phyloP scores from a whole-genome alignment of 2,329 filamentous ascomycete genomes.

The Talaromyces piceae region DNA sequence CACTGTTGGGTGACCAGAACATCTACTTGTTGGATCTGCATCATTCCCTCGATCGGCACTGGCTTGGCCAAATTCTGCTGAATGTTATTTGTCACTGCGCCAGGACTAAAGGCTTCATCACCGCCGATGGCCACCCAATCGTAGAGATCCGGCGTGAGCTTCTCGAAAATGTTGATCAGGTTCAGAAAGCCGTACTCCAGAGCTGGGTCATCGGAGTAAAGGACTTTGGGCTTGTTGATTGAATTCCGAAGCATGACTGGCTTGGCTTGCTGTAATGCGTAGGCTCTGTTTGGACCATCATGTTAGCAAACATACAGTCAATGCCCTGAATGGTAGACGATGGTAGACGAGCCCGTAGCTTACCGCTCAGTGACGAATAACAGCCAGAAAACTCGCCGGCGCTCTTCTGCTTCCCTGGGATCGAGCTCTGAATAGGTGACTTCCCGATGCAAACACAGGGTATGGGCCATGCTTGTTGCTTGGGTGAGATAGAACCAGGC shows the following conservation, averaged over 20 bases:
- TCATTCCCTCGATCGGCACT: conserved; percentile 48
- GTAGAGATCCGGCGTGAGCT: conserved; percentile 29
- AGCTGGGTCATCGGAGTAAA: conserved; percentile 49
- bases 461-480: conserved; percentile 57
- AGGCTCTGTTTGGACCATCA: conserved; percentile 45
- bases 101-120: conserved; percentile 22
- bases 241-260: conserved; percentile 64
- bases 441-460: conserved; percentile 38
- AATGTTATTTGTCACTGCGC: conserved; percentile 33
- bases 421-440: conserved; percentile 42
- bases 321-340: too few relatives aligned
- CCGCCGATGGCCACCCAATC: conserved; percentile 32
- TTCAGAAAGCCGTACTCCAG: conserved; percentile 35
- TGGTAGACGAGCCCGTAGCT: conserved; percentile 15
- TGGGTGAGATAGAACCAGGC: conserved; percentile 76
- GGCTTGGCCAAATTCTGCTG: conserved; percentile 47
- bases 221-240: conserved; percentile 54
- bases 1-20: conserved; percentile 64
- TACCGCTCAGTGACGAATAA: conserved; percentile 65
- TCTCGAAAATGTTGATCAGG: conserved; percentile 33
- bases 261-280: conserved; percentile 62
- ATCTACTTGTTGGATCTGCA: conserved; percentile 62
- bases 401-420: conserved; percentile 53
- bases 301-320: too few relatives aligned
- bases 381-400: conserved; percentile 65